Percentiles rank a stretch among this genome's conserved stretches.
phyloP scores from a whole-genome alignment of 78 protist species.

The Polysphondylium violaceum region DNA sequence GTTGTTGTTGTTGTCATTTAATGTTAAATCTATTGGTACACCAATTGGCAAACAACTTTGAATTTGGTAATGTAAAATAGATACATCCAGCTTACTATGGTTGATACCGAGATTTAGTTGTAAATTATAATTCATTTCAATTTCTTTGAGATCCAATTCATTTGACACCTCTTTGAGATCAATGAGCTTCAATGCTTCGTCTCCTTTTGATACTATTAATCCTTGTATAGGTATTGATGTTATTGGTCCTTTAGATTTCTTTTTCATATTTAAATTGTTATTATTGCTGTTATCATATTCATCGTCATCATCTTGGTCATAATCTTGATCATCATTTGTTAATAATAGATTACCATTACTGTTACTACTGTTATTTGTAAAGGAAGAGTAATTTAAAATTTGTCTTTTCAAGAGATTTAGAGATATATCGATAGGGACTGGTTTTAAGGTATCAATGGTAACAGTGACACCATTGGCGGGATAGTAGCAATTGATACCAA shows the following conservation, averaged over 20 bases:
- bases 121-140: slow-evolving; percentile 34
- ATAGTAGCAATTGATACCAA: slow-evolving; percentile 88
- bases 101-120: not conserved
- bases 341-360: not conserved
- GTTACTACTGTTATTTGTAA: not conserved
- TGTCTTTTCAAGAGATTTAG: slow-evolving; percentile 69
- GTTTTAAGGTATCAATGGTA: slow-evolving; percentile 38
- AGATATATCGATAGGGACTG: slow-evolving; percentile 78
- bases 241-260: slow-evolving; percentile 48
- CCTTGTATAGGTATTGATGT: slow-evolving; percentile 61
- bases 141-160: slow-evolving; percentile 36
- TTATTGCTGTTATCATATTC: not conserved
- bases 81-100: not conserved
- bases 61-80: not conserved
- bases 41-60: slow-evolving; percentile 34
- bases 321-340: not conserved
- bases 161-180: slow-evolving; percentile 46
- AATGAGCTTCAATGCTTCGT: slow-evolving; percentile 32
- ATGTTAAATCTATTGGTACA: not conserved
- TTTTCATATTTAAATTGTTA: not conserved
- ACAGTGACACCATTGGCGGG: slow-evolving; percentile 93
- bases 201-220: slow-evolving; percentile 26
- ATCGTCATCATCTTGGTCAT: not conserved
- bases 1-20: no score
- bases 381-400: slow-evolving; percentile 33